Evolutionary conservation across 2,329 filamentous ascomycete species (phyloP), one percentile per base, ranked within the genome.

Genomic region (Colletotrichum tamarilloi): DNA sequence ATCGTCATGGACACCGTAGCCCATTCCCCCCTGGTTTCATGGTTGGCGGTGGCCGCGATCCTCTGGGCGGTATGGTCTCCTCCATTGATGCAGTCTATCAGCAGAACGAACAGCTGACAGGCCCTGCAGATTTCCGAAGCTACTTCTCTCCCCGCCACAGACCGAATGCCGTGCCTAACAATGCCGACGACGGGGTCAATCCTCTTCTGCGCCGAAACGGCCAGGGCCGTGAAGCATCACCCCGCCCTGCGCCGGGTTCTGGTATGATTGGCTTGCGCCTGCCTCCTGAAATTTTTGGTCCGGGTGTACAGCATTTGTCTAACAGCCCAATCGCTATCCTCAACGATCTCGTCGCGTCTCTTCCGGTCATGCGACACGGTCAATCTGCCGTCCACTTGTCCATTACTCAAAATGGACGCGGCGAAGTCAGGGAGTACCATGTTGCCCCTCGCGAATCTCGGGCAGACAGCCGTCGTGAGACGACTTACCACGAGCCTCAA

Each of bases 121-220:
- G 14, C 8, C 11, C 49, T 68, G 42, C 19, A 83, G 86, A 89
- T 70, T 88, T 89, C 77, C 84, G 86, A 56, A 87, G 81, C 76
- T 86, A 85, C 73, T 86, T 82, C 86, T 83, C 83, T 26, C 82
- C 89, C 76, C 83, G 87, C 74, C 88, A 91, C 77, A 86, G 90
- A 69, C 82, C 88, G 66, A 87, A 87, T 59, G 85, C 84, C 24
- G 85, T 88, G 38, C 84, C 89, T 65, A 87, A 89, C 69, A 87
- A 87, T 32, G 87, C 89, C 42, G 95, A 98, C 76, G 95, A 98
- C 80, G 95, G 95, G 4, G 88, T 92, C 26, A 98, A 98, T 79
- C 96, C 96, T 56, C 87, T 98, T 14, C 90, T 98, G 67, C 93
- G 95, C 76, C 92, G 94, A 58, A 82, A 80, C 60, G 83, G 85